These are phyloP conservation scores for Aspergillus nidulans DNA, from an alignment of 495 filamentous ascomycete species.

Conservation along the genomic window DNA sequence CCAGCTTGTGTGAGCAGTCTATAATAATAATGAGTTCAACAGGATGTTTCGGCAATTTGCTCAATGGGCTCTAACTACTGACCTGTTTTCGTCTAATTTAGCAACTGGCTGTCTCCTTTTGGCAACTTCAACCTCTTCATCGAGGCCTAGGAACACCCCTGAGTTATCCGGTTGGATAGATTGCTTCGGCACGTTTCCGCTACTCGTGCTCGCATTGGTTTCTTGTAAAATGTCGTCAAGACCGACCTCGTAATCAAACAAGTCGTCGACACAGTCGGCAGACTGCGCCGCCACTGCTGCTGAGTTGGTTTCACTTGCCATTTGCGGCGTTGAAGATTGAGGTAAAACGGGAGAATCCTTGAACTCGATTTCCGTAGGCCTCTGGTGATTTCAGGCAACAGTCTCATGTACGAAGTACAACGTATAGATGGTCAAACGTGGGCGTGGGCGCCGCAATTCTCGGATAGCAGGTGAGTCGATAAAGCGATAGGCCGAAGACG, in stretches of 20 bases:
- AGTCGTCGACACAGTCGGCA: slow-evolving; percentile 48
- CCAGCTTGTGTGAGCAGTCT: slow-evolving; percentile 76
- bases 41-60: not conserved
- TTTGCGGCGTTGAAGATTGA: not conserved
- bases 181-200: slow-evolving; percentile 24
- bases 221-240: slow-evolving; percentile 48
- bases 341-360: no score
- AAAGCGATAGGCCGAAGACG: no score
- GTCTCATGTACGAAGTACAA: no score
- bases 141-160: slow-evolving; percentile 59
- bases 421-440: no score
- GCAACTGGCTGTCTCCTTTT: slow-evolving; percentile 71
- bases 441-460: no score
- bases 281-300: slow-evolving; percentile 15
- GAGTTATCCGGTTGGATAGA: slow-evolving; percentile 28
- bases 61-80: slow-evolving; percentile 19
- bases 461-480: no score
- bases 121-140: slow-evolving; percentile 77
- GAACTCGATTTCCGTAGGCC: no score
- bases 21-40: not conserved
- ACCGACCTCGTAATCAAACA: slow-evolving; percentile 69
- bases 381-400: not conserved
- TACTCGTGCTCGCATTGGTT: slow-evolving; percentile 27
- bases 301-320: slow-evolving; percentile 13
- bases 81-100: slow-evolving; percentile 83